These are phyloP conservation scores for Rhododendron vialii DNA, from an alignment of 148 eudicot species.

Conservation along the genomic window DNA sequence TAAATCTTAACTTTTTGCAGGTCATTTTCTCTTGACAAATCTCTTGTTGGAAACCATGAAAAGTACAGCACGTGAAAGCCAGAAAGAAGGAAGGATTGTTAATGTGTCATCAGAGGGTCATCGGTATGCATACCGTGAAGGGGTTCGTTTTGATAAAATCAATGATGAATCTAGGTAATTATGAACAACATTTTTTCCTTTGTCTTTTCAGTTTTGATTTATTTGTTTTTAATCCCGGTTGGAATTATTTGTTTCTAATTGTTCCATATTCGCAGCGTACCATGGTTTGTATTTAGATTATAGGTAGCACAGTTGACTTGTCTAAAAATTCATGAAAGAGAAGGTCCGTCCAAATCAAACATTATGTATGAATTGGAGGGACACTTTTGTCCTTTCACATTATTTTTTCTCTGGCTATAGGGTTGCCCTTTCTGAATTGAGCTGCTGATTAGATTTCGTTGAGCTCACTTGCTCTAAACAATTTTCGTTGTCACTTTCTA, in stretches of 20 bases:
- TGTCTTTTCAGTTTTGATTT: not conserved
- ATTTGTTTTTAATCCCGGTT: not conserved
- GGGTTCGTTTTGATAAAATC: conserved; percentile 71
- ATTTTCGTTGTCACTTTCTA: not conserved
- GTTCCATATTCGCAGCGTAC: not conserved
- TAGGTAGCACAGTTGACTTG: not conserved
- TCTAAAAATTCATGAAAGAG: not conserved
- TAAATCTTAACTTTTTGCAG: conserved; percentile 22
- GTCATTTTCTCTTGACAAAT: conserved; percentile 83
- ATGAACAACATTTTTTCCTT: not conserved
- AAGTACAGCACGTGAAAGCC: conserved; percentile 52
- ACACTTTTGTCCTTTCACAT: not conserved
- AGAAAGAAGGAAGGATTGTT: conserved; percentile 79
- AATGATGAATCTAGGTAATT: conserved; percentile 60
- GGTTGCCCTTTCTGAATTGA: not conserved
- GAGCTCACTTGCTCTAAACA: not conserved
- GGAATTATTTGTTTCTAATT: not conserved
- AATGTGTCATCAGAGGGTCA: conserved; percentile 72
- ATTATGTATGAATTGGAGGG: not conserved
- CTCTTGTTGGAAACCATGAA: conserved; percentile 78
- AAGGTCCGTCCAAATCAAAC: not conserved
- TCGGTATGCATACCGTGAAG: conserved; percentile 38
- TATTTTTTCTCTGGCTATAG: not conserved
- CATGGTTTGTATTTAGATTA: not conserved
- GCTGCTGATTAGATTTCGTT: not conserved